These are phyloP conservation scores for Umbilicus rupestris DNA, from an alignment of 164 flowering plant species.

Conservation along the genomic window DNA sequence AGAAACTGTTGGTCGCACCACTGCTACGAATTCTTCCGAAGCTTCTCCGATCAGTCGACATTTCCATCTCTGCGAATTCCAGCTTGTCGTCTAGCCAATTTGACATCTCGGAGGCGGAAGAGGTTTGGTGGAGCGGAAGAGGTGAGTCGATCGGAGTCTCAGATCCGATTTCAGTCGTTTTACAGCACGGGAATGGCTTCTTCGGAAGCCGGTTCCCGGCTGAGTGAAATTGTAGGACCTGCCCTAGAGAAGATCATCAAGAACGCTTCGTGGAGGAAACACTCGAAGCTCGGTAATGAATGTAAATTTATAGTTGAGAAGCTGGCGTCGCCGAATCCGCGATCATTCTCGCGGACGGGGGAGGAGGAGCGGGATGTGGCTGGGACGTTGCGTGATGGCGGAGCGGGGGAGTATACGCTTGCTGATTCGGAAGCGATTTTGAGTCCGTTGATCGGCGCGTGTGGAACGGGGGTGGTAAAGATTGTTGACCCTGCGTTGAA, in stretches of 20 bases:
- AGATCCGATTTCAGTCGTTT: not conserved
- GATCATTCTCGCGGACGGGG: slow-evolving; percentile 15
- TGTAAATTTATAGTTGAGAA: slow-evolving; percentile 67
- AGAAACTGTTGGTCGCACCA: slow-evolving; percentile 1
- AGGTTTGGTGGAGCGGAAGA: not conserved
- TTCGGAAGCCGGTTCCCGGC: slow-evolving; percentile 96
- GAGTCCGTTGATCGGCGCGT: slow-evolving; percentile 62
- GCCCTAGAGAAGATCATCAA: slow-evolving; percentile 84
- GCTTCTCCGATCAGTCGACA: not conserved
- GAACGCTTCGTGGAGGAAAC: slow-evolving; percentile 91
- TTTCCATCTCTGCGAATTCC: not conserved
- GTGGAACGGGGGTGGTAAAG: slow-evolving; percentile 50
- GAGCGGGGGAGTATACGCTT: slow-evolving; percentile 46
- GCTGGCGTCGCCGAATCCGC: slow-evolving; percentile 24
- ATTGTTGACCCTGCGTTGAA: slow-evolving; percentile 82
- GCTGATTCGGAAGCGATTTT: slow-evolving; percentile 70
- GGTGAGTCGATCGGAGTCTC: not conserved
- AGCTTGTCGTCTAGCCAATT: not conserved
- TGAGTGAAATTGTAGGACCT: slow-evolving; percentile 49
- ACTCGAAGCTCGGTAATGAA: slow-evolving; percentile 74
- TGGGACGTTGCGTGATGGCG: slow-evolving; percentile 68
- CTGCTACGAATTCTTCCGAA: not conserved
- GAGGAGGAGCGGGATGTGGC: slow-evolving; percentile 30
- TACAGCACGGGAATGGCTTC: slow-evolving; percentile 83
- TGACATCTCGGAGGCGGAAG: not conserved